Evolutionary conservation across 2,329 filamentous ascomycete genomes (phyloP).

Genomic region (Calonectria fujianensis): DNA sequence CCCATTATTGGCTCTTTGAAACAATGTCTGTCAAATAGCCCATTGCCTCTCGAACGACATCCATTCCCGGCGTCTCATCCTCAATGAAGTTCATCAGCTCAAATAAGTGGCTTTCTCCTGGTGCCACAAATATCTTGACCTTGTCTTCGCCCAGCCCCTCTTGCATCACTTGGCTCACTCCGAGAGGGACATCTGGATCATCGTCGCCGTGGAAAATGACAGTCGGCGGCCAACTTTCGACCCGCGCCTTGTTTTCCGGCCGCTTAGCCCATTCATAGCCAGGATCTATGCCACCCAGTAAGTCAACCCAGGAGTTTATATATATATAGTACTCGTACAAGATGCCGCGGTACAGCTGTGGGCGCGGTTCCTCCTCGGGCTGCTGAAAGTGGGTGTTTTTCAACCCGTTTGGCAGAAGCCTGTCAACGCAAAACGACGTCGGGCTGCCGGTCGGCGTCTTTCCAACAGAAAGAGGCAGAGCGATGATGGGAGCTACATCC

Average conservation of each 20-base stretch:
- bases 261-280: slow-evolving; percentile 57
- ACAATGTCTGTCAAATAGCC: slow-evolving; percentile 52
- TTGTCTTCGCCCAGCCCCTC: slow-evolving; percentile 52
- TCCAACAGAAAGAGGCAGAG: slow-evolving; percentile 52
- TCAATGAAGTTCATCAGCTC: slow-evolving; percentile 57
- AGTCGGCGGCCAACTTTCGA: slow-evolving; percentile 57
- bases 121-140: slow-evolving; percentile 53
- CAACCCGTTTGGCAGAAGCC: slow-evolving; percentile 53
- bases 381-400: slow-evolving; percentile 52
- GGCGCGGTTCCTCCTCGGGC: neutral
- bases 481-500: slow-evolving; percentile 51
- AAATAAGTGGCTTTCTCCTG: slow-evolving; percentile 56
- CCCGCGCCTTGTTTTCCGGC: slow-evolving; percentile 35
- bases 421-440: slow-evolving; percentile 53
- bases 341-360: slow-evolving; percentile 39
- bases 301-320: slow-evolving; percentile 54
- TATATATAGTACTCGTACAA: slow-evolving; percentile 61
- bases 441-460: slow-evolving; percentile 39
- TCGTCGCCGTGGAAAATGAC: slow-evolving; percentile 59
- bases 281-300: slow-evolving; percentile 56
- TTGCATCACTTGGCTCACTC: slow-evolving; percentile 55
- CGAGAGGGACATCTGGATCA: slow-evolving; percentile 56
- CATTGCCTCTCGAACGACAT: slow-evolving; percentile 52
- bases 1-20: neutral
- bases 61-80: slow-evolving; percentile 55